These are phyloP conservation scores for Botrytis medusae DNA, from an alignment of 2,329 filamentous ascomycete genomes.

Conservation along the genomic window DNA sequence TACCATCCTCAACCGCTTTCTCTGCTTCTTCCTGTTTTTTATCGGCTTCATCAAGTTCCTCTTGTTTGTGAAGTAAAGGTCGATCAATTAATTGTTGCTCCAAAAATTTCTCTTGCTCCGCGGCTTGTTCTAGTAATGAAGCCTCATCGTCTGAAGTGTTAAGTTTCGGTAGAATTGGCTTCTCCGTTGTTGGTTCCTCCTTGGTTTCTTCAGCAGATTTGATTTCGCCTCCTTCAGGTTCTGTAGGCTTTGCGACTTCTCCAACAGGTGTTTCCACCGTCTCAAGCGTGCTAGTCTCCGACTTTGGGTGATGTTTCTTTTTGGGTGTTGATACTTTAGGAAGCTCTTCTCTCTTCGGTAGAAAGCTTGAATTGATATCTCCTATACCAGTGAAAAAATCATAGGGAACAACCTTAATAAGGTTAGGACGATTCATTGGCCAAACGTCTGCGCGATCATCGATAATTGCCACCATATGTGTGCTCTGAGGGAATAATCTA, in stretches of 20 bases:
- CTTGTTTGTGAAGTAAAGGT: slow-evolving; percentile 87
- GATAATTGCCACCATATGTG: slow-evolving; percentile 98
- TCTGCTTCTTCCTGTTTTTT: slow-evolving; percentile 51
- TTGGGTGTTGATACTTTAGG: slow-evolving; percentile 32
- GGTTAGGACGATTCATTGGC: slow-evolving; percentile 83
- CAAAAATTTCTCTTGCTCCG: slow-evolving; percentile 83
- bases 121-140: slow-evolving; percentile 70
- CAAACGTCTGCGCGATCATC: slow-evolving; percentile 96
- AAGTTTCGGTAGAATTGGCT: slow-evolving; percentile 26
- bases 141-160: slow-evolving; percentile 66
- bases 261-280: slow-evolving; percentile 16
- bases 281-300: slow-evolving; percentile 16
- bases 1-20: slow-evolving; percentile 42
- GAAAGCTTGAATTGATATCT: slow-evolving; percentile 96
- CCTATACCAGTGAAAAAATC: slow-evolving; percentile 98
- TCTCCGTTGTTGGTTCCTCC: slow-evolving; percentile 21
- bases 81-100: slow-evolving; percentile 87
- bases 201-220: neutral
- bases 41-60: slow-evolving; percentile 83
- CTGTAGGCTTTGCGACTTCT: slow-evolving; percentile 7
- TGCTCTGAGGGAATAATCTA: slow-evolving; percentile 91
- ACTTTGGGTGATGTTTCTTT: slow-evolving; percentile 29
- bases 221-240: slow-evolving; percentile 7
- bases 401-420: slow-evolving; percentile 93
- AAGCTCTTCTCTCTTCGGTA: slow-evolving; percentile 72